Evolutionary conservation across 75 land plant genomes (phyloP).

Genomic region (Azolla pinnata): DNA sequence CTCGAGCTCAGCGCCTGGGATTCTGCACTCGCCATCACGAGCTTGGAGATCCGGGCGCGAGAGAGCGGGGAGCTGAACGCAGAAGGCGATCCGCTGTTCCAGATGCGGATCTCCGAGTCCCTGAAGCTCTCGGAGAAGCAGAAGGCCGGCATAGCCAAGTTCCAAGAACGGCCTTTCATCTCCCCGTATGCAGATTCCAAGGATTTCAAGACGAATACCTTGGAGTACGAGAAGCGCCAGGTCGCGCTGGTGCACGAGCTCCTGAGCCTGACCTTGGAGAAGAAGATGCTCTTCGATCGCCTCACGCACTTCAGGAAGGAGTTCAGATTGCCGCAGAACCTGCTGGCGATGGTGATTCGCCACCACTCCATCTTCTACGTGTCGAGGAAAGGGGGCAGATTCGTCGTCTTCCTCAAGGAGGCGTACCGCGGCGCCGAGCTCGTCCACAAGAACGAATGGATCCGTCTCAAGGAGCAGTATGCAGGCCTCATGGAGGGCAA

Average conservation of each 20-base stretch:
- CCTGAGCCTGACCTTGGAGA: slow-evolving; percentile 67
- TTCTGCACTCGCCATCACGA: slow-evolving; percentile 61
- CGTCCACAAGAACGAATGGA: slow-evolving; percentile 49
- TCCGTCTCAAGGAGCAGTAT: slow-evolving; percentile 59
- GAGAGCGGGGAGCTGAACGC: slow-evolving; percentile 2
- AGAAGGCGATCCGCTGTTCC: slow-evolving; percentile 22
- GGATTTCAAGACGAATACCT: slow-evolving; percentile 29
- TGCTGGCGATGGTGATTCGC: slow-evolving; percentile 53
- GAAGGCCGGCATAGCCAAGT: slow-evolving; percentile 36
- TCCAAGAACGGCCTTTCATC: slow-evolving; percentile 51
- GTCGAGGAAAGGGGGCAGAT: slow-evolving; percentile 61
- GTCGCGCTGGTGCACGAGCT: slow-evolving; percentile 68
- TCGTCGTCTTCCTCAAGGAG: slow-evolving; percentile 57
- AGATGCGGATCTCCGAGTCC: slow-evolving; percentile 38
- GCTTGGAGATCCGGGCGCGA: slow-evolving; percentile 39
- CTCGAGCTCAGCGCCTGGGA: slow-evolving; percentile 64
- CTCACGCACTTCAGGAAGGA: slow-evolving; percentile 61
- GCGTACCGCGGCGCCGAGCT: slow-evolving; percentile 53
- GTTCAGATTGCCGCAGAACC: slow-evolving; percentile 56
- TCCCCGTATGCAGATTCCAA: slow-evolving; percentile 72
- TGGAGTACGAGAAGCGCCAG: slow-evolving; percentile 60
- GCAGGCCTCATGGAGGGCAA: slow-evolving; percentile 35
- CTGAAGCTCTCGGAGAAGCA: slow-evolving; percentile 35
- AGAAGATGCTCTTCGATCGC: slow-evolving; percentile 51
- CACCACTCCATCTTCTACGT: slow-evolving; percentile 72